Evolutionary conservation across 2,329 filamentous ascomycete species (phyloP).

Genomic region (Triangularia setosa): DNA sequence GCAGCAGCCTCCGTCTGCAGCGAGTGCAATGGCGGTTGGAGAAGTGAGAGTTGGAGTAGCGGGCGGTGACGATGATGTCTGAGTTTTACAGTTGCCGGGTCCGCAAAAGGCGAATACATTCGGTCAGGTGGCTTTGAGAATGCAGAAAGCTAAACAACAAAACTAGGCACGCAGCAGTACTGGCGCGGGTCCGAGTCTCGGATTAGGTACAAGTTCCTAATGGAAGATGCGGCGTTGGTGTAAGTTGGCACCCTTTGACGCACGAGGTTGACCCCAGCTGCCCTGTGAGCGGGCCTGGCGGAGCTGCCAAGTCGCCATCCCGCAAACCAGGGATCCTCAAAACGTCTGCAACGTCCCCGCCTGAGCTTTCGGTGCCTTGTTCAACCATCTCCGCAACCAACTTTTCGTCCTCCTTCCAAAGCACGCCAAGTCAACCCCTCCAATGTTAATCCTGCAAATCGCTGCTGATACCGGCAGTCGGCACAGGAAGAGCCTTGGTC

Average conservation of each 20-base stretch:
- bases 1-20: constrained; percentile 67
- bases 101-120: constrained; percentile 18
- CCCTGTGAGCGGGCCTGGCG: constrained; percentile 3
- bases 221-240: constrained; percentile 7
- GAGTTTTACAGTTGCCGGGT: constrained; percentile 15
- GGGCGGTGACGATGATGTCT: background rate
- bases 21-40: constrained; percentile 17
- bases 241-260: constrained; percentile 12
- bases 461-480: constrained; percentile 20
- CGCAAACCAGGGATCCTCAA: background rate
- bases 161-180: background rate
- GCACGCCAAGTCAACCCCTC: constrained; percentile 14
- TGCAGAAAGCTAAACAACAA: background rate
- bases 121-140: constrained; percentile 9
- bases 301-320: constrained; percentile 16
- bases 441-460: constrained; percentile 21
- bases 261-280: background rate
- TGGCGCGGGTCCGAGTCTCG: background rate
- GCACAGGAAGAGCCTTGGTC: constrained; percentile 9
- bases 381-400: constrained; percentile 12
- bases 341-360: background rate
- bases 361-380: background rate
- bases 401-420: constrained; percentile 2
- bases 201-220: constrained; percentile 1
- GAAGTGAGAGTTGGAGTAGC: background rate